phyloP scores from a whole-genome alignment of 495 filamentous ascomycete species.

The Penicillium antarcticum region DNA sequence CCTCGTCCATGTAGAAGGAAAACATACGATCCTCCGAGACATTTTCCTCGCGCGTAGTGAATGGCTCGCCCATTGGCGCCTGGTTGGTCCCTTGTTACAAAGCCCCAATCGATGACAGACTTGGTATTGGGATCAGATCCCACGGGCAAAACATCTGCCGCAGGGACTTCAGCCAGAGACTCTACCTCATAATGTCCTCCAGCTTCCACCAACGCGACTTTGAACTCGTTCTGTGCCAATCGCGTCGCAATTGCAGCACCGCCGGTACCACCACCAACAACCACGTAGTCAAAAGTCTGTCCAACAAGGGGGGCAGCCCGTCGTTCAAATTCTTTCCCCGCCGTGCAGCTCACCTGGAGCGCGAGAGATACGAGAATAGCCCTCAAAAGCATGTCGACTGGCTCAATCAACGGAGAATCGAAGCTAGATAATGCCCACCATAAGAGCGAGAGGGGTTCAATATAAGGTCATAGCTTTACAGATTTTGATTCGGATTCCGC shows the following conservation, averaged over 20 bases:
- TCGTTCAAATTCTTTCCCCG: not conserved
- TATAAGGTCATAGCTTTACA: not conserved
- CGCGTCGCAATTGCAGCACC: constrained; percentile 49
- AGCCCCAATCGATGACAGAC: constrained; percentile 49
- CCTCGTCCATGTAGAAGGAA: not conserved
- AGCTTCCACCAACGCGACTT: constrained; percentile 54
- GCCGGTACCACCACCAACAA: constrained; percentile 56
- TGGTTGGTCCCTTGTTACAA: constrained; percentile 35
- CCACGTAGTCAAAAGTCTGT: constrained; percentile 47
- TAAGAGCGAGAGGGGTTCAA: not conserved
- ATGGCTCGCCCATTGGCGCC: constrained; percentile 32
- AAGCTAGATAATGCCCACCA: not conserved
- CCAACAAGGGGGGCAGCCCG: constrained; percentile 3
- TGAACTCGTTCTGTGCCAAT: constrained; percentile 34
- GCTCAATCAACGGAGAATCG: not conserved
- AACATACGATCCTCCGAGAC: constrained; percentile 31
- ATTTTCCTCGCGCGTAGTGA: constrained; percentile 38
- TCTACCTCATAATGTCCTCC: constrained; percentile 53
- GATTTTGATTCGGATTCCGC: no score
- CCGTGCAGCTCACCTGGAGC: not conserved
- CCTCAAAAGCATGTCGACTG: constrained; percentile 2
- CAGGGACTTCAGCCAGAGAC: constrained; percentile 26
- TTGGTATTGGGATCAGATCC: constrained; percentile 22
- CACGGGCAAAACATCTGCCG: constrained; percentile 27
- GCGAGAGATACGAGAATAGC: not conserved